phyloP scores from a whole-genome alignment of 768 basidiomycete genomes.

The Tylopilus cervinicoccineus region DNA sequence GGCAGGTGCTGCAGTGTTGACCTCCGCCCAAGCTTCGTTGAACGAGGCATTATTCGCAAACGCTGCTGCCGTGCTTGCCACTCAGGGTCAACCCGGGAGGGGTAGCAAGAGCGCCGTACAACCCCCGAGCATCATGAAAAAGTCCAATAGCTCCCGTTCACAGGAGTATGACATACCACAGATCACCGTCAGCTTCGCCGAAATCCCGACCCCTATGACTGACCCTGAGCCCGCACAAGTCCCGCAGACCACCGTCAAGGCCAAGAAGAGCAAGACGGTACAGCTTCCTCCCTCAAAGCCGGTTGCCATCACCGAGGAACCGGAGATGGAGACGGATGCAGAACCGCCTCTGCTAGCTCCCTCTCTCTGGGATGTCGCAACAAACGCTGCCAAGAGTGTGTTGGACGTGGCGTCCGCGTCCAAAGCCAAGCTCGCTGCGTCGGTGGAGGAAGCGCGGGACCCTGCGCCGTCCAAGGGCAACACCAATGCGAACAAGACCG shows the following conservation, averaged over 20 bases:
- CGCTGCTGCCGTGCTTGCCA: conserved; percentile 13
- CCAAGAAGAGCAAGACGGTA: conserved; percentile 26
- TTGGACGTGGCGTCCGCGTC: conserved; percentile 9
- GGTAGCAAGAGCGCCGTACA: conserved; percentile 9
- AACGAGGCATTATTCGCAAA: conserved; percentile 26
- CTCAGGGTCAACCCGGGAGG: conserved; percentile 8
- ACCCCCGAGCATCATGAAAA: conserved; percentile 25
- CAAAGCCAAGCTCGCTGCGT: conserved; percentile 1
- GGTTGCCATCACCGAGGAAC: conserved; percentile 16
- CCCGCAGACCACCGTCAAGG: conserved; percentile 10
- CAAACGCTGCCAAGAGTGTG: conserved; percentile 9
- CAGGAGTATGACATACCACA: conserved; percentile 26
- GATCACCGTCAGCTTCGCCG: conserved; percentile 26
- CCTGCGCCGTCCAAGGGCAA: conserved; percentile 6
- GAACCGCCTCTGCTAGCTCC: conserved; percentile 19
- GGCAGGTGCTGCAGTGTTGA: conserved; percentile 5
- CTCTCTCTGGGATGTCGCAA: conserved; percentile 17
- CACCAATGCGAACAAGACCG: conserved; percentile 12
- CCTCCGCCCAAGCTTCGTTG: conserved; percentile 17
- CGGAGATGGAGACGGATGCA: conserved; percentile 13
- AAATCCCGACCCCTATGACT: not conserved
- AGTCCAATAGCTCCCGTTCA: conserved; percentile 23
- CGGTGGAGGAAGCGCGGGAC: conserved; percentile 9
- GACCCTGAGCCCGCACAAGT: conserved; percentile 9
- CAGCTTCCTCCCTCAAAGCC: conserved; percentile 13